Percentiles rank a stretch among this genome's conserved stretches.
These are phyloP conservation scores for Talinum fruticosum DNA, from an alignment of 148 eudicot genomes.

Conservation along the genomic window DNA sequence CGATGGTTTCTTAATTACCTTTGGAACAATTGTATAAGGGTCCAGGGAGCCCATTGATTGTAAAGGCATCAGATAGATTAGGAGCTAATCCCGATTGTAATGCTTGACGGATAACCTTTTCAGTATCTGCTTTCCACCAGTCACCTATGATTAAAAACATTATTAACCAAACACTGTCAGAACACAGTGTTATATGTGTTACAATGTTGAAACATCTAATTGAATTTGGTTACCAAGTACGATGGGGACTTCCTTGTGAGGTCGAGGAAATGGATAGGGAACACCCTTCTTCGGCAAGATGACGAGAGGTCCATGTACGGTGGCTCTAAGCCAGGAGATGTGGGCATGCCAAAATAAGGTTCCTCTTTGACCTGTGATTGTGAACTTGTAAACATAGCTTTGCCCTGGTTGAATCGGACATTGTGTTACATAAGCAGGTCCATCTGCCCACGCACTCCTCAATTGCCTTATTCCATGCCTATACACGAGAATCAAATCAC, in stretches of 20 bases:
- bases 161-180: too few species aligned
- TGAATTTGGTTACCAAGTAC: conserved; percentile 26
- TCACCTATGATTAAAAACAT: conserved; percentile 20
- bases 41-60: conserved; percentile 35
- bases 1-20: conserved; percentile 9
- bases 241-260: conserved; percentile 29
- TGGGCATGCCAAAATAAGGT: conserved; percentile 32
- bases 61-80: conserved; percentile 31
- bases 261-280: conserved; percentile 27
- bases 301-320: conserved; percentile 28
- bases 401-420: conserved; percentile 32
- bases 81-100: conserved; percentile 32
- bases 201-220: background rate
- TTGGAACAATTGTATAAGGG: conserved; percentile 30
- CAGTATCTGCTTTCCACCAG: conserved; percentile 40
- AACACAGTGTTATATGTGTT: too few species aligned
- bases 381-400: conserved; percentile 27
- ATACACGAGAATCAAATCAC: background rate
- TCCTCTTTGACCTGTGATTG: conserved; percentile 30
- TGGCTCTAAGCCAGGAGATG: conserved; percentile 33
- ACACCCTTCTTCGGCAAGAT: conserved; percentile 24
- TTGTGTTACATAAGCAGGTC: conserved; percentile 32
- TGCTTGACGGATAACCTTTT: conserved; percentile 27
- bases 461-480: conserved; percentile 30
- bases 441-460: conserved; percentile 30